phyloP scores from a whole-genome alignment of 176 grass and related monocot genomes.

The Oryza meridionalis region DNA sequence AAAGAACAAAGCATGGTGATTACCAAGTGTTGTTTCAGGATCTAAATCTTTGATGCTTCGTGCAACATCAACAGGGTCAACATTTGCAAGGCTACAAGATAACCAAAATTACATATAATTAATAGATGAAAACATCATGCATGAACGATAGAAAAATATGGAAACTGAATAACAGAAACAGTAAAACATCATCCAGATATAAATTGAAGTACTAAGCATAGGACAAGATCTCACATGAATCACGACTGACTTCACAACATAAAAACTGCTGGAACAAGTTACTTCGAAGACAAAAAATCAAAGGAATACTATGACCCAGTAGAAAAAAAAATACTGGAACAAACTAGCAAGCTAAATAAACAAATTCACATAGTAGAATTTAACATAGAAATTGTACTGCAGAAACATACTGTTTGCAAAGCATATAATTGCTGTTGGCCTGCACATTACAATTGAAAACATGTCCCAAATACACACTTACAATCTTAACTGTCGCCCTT shows the following conservation, averaged over 20 bases:
- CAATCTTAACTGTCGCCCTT: constrained; percentile 94
- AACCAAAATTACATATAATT: constrained; percentile 38
- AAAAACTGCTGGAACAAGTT: neutral
- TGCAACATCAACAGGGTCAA: constrained; percentile 96
- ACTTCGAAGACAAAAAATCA: neutral
- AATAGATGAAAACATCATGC: constrained; percentile 29
- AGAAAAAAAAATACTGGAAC: neutral
- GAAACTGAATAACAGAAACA: neutral
- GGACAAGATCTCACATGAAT: neutral
- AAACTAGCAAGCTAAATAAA: neutral
- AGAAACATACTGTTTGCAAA: neutral
- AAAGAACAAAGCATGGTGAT: constrained; percentile 15
- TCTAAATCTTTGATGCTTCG: constrained; percentile 92
- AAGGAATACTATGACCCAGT: neutral
- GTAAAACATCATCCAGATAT: neutral
- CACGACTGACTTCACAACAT: neutral
- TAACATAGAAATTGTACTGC: neutral
- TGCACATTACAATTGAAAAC: constrained; percentile 1
- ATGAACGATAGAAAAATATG: neutral
- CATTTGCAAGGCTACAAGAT: constrained; percentile 88
- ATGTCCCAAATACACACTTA: constrained; percentile 50
- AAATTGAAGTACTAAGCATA: neutral
- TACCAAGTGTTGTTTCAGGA: constrained; percentile 96
- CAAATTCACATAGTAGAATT: neutral
- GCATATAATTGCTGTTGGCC: neutral